These are phyloP conservation scores for Acanthamoeba pearcei DNA, from an alignment of 208 protist genomes.

Conservation along the genomic window DNA sequence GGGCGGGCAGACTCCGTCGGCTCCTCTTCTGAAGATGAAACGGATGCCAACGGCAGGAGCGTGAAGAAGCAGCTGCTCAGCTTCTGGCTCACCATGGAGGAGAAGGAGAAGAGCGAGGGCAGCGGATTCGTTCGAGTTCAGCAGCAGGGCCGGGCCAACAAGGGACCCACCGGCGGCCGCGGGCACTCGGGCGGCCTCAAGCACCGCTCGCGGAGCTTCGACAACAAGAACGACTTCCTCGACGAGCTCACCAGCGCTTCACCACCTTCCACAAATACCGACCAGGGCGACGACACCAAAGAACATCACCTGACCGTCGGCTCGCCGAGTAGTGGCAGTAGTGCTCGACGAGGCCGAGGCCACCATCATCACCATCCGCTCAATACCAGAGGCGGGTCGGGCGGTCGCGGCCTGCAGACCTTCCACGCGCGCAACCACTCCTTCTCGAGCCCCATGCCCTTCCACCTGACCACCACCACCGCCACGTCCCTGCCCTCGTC, in stretches of 20 bases:
- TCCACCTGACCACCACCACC: not conserved
- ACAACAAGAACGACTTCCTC: not conserved
- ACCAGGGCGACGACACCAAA: not conserved
- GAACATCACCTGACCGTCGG: not conserved
- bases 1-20: not conserved
- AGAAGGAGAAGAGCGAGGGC: constrained; percentile 42
- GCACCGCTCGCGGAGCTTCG: constrained; percentile 18
- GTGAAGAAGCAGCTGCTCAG: constrained; percentile 39
- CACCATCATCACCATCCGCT: not conserved
- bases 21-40: not conserved
- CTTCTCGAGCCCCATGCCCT: constrained; percentile 29
- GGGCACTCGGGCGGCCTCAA: not conserved
- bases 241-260: not conserved
- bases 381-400: not conserved
- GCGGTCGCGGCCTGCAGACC: not conserved
- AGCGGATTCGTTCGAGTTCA: constrained; percentile 3
- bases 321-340: not conserved
- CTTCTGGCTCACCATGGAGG: constrained; percentile 10
- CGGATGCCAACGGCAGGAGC: not conserved
- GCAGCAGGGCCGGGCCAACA: not conserved
- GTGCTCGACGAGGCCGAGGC: not conserved
- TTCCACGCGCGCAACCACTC: constrained; percentile 27
- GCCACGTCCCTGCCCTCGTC: not conserved
- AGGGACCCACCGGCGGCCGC: not conserved
- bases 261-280: not conserved